Evolutionary conservation across 2,329 filamentous ascomycete genomes (phyloP).

Genomic region (Phialophora verrucosa): DNA sequence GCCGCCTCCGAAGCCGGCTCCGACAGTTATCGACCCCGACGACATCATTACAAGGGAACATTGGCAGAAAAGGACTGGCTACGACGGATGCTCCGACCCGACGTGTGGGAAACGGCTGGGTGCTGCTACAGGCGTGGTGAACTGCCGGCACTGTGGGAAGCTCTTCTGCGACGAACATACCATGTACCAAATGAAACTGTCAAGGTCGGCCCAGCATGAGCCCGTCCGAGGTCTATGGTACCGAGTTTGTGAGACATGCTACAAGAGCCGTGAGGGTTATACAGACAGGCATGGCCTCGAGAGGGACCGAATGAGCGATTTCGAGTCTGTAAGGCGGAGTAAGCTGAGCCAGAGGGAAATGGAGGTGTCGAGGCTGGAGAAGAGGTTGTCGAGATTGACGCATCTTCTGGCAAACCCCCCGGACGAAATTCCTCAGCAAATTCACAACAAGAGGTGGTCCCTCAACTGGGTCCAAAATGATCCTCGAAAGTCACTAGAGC

Average conservation of each 20-base stretch:
- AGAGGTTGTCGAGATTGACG: constrained; percentile 87
- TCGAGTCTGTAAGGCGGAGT: constrained; percentile 72
- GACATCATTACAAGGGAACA: constrained; percentile 86
- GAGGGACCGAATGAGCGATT: constrained; percentile 73
- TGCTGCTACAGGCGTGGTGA: constrained; percentile 76
- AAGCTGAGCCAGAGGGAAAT: constrained; percentile 83
- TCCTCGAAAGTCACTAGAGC: constrained; percentile 80
- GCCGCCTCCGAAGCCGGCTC: constrained; percentile 43
- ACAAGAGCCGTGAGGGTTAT: constrained; percentile 93
- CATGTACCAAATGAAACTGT: constrained; percentile 99
- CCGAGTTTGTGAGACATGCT: constrained; percentile 97
- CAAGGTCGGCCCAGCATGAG: constrained; percentile 84
- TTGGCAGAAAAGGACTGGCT: constrained; percentile 78
- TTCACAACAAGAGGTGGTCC: constrained; percentile 54
- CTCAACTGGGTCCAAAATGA: constrained; percentile 70
- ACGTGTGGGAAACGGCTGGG: constrained; percentile 81
- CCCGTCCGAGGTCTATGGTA: constrained; percentile 91
- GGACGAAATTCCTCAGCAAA: constrained; percentile 62
- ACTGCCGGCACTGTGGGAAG: constrained; percentile 90
- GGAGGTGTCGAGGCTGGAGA: constrained; percentile 88
- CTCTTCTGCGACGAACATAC: constrained; percentile 97
- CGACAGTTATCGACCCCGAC: constrained; percentile 72
- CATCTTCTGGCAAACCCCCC: constrained; percentile 78
- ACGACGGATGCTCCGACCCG: constrained; percentile 86
- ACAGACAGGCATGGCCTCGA: constrained; percentile 80